Conservation (phyloP, 495 filamentous ascomycete species). For the Annulohypoxylon maeteangense region DNA sequence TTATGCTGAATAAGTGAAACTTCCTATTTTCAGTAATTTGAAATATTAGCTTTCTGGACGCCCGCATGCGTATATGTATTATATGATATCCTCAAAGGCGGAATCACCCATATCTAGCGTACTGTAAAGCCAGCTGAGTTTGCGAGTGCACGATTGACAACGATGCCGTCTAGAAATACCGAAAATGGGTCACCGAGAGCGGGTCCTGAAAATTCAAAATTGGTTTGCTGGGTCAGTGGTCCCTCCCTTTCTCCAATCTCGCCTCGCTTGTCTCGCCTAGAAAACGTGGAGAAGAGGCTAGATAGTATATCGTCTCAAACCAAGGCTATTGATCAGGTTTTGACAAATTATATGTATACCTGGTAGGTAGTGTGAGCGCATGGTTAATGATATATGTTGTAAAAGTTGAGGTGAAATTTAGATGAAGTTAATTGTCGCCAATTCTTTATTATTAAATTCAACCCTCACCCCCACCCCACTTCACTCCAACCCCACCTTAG, state of each 20-base stretch:
- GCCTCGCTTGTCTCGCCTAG: background rate
- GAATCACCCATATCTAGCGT: background rate
- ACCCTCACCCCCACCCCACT: too few relatives aligned
- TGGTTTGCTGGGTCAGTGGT: background rate
- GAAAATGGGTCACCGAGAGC: constrained; percentile 22
- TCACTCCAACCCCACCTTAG: too few relatives aligned
- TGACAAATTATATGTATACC: background rate
- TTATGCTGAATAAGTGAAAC: background rate
- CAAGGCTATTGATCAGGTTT: background rate
- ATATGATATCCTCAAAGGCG: background rate
- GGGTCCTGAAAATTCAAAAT: background rate
- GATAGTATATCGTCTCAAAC: background rate
- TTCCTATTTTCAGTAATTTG: background rate
- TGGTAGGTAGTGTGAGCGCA: background rate
- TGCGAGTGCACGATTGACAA: too few relatives aligned
- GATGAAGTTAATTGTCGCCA: background rate
- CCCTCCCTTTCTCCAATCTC: constrained; percentile 30
- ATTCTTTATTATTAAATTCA: background rate
- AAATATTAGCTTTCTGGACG: background rate
- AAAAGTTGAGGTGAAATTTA: background rate
- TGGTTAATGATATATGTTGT: background rate
- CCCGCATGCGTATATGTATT: background rate
- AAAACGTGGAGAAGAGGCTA: constrained; percentile 21
- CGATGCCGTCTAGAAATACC: constrained; percentile 14
- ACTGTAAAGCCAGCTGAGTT: background rate